Evolutionary conservation across 306 rosid genomes (phyloP), one percentile per base, ranked within the genome.

Genomic region (Macrotyloma uniflorum): DNA sequence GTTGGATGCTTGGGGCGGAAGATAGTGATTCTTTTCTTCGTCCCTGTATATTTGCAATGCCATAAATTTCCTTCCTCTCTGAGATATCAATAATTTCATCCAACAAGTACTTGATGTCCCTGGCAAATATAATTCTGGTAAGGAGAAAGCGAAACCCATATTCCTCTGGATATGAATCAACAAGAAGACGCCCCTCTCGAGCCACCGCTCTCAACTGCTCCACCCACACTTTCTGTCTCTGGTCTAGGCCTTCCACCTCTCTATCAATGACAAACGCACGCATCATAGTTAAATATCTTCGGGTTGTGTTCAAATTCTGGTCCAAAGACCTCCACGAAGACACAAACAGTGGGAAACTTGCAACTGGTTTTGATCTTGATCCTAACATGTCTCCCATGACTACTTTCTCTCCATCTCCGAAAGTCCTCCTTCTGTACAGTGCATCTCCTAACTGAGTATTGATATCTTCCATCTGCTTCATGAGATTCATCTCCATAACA

Each of bases 181-280:
- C 9, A 30, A 70, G 11, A 28, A 18, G 33, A 5, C 13, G 23
- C 0, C 67, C 86, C 20, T 47, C 1, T 13, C 20, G 45, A n/a
- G 68, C 68, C 23, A 82, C 36, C 0, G 1, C 16, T 40, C 6
- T 20, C 36, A 82, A 9, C 67, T 86, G 80, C 33, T 38, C 8
- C 30, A 67, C 19, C 83, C 85, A 79, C 13, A 58, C 70, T 20
- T 9, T 10, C 73, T 78, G 79, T 30, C 65, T 77, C 24, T 72
- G 12, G 1, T 28, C 14, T 22, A 58, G 35, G 15, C 70, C 42
- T 49, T 80, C 73, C 0, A 18, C 70, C 0, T 28, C 45, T 40
- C 40, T 4, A 9, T 22, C 19, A 35, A 40, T 16, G 4, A 70
- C 6, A 16, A 82, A 42, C 1, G 36, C 82, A 62, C 2, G 0